phyloP scores from a whole-genome alignment of 2,329 filamentous ascomycete species.

The Colletotrichum melonis region DNA sequence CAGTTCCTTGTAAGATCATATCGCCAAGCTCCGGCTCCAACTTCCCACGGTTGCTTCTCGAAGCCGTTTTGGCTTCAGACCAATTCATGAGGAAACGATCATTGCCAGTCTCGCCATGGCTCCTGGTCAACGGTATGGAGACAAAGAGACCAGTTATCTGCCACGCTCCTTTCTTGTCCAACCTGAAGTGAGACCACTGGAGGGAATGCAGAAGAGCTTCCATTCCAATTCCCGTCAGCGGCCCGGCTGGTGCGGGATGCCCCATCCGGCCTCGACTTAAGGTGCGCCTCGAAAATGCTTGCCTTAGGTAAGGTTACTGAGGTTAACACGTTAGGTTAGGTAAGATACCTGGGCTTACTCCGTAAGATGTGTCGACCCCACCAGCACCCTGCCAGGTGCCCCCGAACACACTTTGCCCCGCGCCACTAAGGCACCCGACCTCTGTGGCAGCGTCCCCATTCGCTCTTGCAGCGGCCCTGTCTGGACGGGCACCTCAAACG shows the following conservation, averaged over 20 bases:
- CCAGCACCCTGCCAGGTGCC: not conserved
- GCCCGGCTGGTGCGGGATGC: not conserved
- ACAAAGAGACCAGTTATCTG: not conserved
- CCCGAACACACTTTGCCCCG: constrained; percentile 7
- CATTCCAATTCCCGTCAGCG: not conserved
- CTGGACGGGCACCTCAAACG: constrained; percentile 39
- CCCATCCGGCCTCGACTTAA: not conserved
- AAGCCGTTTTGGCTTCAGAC: constrained; percentile 3
- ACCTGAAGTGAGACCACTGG: not conserved
- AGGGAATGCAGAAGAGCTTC: not conserved
- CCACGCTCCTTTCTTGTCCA: not conserved
- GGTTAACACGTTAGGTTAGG: too few relatives aligned
- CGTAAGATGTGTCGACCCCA: not conserved
- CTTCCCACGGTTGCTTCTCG: not conserved
- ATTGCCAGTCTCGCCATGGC: not conserved
- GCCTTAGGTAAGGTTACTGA: too few relatives aligned
- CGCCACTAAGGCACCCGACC: not conserved
- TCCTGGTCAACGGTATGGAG: not conserved
- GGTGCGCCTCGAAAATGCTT: too few relatives aligned
- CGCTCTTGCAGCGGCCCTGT: constrained; percentile 20
- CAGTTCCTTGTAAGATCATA: not conserved
- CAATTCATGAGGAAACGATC: not conserved
- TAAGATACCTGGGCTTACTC: too few relatives aligned
- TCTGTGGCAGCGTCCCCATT: constrained; percentile 17
- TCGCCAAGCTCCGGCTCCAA: constrained; percentile 19